Evolutionary conservation across 192 early-diverging fungal genomes (phyloP), one percentile per base, ranked within the genome.

Genomic region (Coemansia sp.): DNA sequence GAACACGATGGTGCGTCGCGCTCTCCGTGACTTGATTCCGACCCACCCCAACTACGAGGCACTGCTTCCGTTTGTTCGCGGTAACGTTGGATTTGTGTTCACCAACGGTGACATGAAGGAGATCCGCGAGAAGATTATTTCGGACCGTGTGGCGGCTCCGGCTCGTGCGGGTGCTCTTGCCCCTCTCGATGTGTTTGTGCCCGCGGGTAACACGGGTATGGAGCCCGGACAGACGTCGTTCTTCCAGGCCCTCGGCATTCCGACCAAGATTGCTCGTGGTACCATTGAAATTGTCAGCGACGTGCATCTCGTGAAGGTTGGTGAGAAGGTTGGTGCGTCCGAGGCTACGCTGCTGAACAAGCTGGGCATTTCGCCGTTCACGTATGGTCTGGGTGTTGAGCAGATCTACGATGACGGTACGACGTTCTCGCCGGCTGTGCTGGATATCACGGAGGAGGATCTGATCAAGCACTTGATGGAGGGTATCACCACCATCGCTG

Each of bases 191-290:
- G 97, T 97, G 71, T 79, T 83, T 76, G 88, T 97, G 73, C 94
- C 94, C 57, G 93, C 90, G 69, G 90, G 90, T 84, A 99, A 99
- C 93, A 99, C 97, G 71, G 97, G 97, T 85, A 96, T 98, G 93
- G 95, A 97, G 83, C 97, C 97, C 82, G 95, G 95, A 67, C 94
- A 97, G 91, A 98, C 95, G 70, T 96, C 95, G 62, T 99, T 99
- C 93, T 99, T 99, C 93, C 97, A 99, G 87, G 95, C 97, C 77
- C 87, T 99, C 67, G 92, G 94, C 85, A 91, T 99, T 83, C 95
- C 97, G 59, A 99, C 97, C 91, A 99, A 99, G 94, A 99, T 99
- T 92, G 88, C 97, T 68, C 92, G 93, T 92, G 97, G 97, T 95
- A 96, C 94, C 82, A 98, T 99, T 90, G 97, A 99, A 87, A 99